Conservation (phyloP, 2,329 filamentous ascomycete genomes). For the Venturia oleaginea region DNA sequence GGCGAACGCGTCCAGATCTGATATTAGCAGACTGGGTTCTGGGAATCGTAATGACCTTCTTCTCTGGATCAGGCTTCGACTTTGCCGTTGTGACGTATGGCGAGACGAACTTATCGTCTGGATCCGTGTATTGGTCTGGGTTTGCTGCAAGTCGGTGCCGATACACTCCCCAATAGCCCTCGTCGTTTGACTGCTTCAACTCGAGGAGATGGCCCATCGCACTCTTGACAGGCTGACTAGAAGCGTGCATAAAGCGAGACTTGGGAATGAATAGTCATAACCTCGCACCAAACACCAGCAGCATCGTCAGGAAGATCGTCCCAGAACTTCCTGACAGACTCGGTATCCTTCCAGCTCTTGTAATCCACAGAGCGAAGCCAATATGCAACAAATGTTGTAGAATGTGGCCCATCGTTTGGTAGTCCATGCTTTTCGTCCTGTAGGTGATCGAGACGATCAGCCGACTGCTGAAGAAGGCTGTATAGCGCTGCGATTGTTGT, state of each 20-base stretch:
- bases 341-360: background rate
- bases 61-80: background rate
- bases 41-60: background rate
- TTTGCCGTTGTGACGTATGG: background rate
- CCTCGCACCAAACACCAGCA: conserved; percentile 4
- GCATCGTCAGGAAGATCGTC: background rate
- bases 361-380: conserved; percentile 1
- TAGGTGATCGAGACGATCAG: background rate
- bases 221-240: background rate
- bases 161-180: conserved; percentile 2
- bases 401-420: background rate
- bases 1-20: background rate
- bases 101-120: background rate
- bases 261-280: background rate
- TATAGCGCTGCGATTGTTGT: background rate
- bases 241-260: conserved; percentile 4
- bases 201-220: background rate
- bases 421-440: conserved; percentile 1
- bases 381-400: background rate
- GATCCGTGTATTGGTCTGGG: background rate
- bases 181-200: background rate
- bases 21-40: background rate
- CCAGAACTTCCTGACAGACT: background rate
- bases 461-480: background rate
- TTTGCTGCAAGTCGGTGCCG: background rate